phyloP scores from a whole-genome alignment of 108 stramenopile species.

The Cyclotella choctawhatcheeana region DNA sequence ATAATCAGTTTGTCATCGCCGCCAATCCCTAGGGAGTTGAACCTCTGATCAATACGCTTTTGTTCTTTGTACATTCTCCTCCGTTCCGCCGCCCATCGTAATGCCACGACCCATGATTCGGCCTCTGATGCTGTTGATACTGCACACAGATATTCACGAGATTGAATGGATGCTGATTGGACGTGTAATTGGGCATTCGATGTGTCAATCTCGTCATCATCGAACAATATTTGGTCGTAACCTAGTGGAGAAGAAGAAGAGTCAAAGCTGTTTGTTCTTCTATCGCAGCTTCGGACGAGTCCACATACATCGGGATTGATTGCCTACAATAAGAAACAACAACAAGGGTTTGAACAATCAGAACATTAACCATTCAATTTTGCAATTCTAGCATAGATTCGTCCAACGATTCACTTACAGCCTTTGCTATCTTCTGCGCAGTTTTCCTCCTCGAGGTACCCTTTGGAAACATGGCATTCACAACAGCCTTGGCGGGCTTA shows the following conservation, averaged over 20 bases:
- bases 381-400: too few relatives aligned
- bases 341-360: not conserved
- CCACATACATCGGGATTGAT: slow-evolving; percentile 4
- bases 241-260: slow-evolving; percentile 36
- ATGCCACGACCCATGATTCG: slow-evolving; percentile 82
- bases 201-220: slow-evolving; percentile 19
- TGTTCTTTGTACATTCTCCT: slow-evolving; percentile 30
- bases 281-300: slow-evolving; percentile 23
- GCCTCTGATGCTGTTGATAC: slow-evolving; percentile 81
- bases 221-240: slow-evolving; percentile 25
- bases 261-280: slow-evolving; percentile 20
- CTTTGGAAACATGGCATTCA: slow-evolving; percentile 48
- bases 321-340: not conserved
- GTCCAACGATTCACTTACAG: slow-evolving; percentile 26
- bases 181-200: slow-evolving; percentile 35
- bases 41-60: slow-evolving; percentile 4
- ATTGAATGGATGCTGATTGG: slow-evolving; percentile 43
- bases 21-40: not conserved
- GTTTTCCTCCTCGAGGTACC: slow-evolving; percentile 36
- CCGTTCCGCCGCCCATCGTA: slow-evolving; percentile 77
- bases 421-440: slow-evolving; percentile 49
- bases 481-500: slow-evolving; percentile 32
- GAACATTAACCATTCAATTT: not conserved
- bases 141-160: slow-evolving; percentile 83
- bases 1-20: slow-evolving; percentile 8